phyloP scores from a whole-genome alignment of 2,329 filamentous ascomycete genomes.

The Diaporthe helianthi region DNA sequence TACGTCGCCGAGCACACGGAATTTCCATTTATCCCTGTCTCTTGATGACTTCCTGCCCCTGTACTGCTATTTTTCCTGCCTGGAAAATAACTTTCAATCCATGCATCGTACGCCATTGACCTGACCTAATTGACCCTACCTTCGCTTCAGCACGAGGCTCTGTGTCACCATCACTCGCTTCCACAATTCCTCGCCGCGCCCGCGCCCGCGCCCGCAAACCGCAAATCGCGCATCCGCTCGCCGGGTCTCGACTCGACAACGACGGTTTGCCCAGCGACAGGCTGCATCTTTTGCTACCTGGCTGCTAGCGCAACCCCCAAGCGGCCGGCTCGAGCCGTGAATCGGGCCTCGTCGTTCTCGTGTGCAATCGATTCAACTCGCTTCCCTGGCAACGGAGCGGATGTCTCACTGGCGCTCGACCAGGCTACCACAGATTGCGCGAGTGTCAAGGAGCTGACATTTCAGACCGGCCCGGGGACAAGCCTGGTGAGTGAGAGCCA shows the following conservation, averaged over 20 bases:
- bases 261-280: neutral
- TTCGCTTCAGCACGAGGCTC: neutral
- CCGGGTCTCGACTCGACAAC: neutral
- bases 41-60: neutral
- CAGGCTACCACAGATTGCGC: neutral
- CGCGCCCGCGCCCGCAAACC: too few relatives aligned
- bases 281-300: neutral
- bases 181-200: neutral
- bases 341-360: slow-evolving; percentile 1
- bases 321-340: slow-evolving; percentile 10
- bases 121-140: neutral
- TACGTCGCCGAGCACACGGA: slow-evolving; percentile 4
- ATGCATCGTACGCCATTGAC: neutral
- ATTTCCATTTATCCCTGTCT: slow-evolving; percentile 5
- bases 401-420: slow-evolving; percentile 19
- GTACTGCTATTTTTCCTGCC: neutral
- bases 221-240: slow-evolving; percentile 5
- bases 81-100: neutral
- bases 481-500: neutral
- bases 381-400: neutral
- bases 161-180: neutral
- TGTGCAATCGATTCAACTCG: neutral
- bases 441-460: slow-evolving; percentile 14
- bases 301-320: neutral
- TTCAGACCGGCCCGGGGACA: neutral